These are phyloP conservation scores for Naganishia vishniacii DNA, from an alignment of 768 basidiomycete genomes.

Conservation along the genomic window DNA sequence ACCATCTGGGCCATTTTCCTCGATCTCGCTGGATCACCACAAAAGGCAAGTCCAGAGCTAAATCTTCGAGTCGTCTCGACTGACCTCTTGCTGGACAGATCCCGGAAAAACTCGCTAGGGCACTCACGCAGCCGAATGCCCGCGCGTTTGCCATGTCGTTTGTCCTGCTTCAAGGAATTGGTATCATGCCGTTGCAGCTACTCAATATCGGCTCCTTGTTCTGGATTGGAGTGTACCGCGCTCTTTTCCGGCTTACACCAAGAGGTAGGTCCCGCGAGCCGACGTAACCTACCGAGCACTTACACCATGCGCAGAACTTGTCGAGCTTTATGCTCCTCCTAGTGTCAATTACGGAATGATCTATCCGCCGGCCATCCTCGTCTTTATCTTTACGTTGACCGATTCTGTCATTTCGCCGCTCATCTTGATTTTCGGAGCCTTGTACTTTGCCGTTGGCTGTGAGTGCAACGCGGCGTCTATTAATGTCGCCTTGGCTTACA, in stretches of 20 bases:
- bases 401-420: slow-evolving; percentile 95
- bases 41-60: slow-evolving; percentile 53
- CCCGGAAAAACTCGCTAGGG: slow-evolving; percentile 81
- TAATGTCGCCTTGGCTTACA: neutral
- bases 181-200: slow-evolving; percentile 91
- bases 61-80: neutral
- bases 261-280: slow-evolving; percentile 57
- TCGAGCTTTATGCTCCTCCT: slow-evolving; percentile 92
- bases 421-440: slow-evolving; percentile 87
- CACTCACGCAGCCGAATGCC: slow-evolving; percentile 58
- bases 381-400: slow-evolving; percentile 88
- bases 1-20: slow-evolving; percentile 87
- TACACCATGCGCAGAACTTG: slow-evolving; percentile 63
- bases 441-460: slow-evolving; percentile 90
- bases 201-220: slow-evolving; percentile 85
- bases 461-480: slow-evolving; percentile 21
- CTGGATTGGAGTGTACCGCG: slow-evolving; percentile 65
- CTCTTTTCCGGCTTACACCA: slow-evolving; percentile 81
- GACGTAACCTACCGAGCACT: neutral
- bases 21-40: slow-evolving; percentile 87
- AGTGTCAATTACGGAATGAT: slow-evolving; percentile 97
- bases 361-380: slow-evolving; percentile 91
- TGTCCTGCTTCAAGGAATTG: slow-evolving; percentile 64
- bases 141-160: slow-evolving; percentile 56
- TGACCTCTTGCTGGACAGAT: slow-evolving; percentile 50